Evolutionary conservation across 371 early-diverging fungal genomes (phyloP).

Genomic region (Syncephalastrum monosporum): DNA sequence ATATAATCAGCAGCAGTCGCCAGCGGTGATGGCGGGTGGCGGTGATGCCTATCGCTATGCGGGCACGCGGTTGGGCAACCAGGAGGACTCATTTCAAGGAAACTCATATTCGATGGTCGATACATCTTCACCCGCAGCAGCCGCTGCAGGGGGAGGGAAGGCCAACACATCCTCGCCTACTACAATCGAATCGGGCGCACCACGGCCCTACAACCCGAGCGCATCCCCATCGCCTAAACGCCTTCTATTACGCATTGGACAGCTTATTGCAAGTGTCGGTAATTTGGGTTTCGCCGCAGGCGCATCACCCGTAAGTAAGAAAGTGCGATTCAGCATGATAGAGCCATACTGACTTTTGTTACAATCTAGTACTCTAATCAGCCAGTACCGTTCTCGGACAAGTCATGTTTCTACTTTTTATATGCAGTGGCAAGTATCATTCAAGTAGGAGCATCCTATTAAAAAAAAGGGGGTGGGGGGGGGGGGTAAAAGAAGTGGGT

Average conservation of each 20-base stretch:
- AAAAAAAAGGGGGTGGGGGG: not conserved
- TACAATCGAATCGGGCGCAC: not conserved
- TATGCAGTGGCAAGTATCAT: conserved; percentile 37
- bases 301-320: conserved; percentile 39
- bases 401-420: conserved; percentile 36
- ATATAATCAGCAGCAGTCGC: not conserved
- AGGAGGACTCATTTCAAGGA: conserved; percentile 8
- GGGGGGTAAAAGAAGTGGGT: not conserved
- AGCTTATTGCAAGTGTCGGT: conserved; percentile 34
- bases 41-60: conserved; percentile 17
- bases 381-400: conserved; percentile 28
- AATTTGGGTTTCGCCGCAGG: conserved; percentile 50
- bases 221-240: conserved; percentile 27
- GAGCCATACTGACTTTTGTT: not conserved
- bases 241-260: conserved; percentile 25
- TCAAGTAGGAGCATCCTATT: not conserved
- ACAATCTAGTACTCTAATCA: conserved; percentile 23
- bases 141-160: not conserved
- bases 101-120: conserved; percentile 12
- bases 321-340: not conserved
- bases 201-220: conserved; percentile 10
- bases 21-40: conserved; percentile 1
- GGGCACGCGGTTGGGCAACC: conserved; percentile 21
- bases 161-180: not conserved
- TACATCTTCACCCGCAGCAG: conserved; percentile 6